phyloP scores from a whole-genome alignment of 495 filamentous ascomycete genomes.

The Lasiosphaeria ovina region DNA sequence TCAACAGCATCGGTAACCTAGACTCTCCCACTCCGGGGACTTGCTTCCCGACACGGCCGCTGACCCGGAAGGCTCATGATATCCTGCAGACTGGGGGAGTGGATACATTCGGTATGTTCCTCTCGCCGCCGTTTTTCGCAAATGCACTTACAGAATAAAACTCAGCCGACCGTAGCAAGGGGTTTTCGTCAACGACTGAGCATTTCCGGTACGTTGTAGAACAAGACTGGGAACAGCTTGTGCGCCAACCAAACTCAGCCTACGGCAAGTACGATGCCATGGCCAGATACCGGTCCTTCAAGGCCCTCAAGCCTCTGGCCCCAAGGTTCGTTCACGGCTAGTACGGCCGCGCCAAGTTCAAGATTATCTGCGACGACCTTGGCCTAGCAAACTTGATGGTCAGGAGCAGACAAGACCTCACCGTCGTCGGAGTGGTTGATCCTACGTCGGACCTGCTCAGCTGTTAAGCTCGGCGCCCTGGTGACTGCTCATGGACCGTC shows the following conservation, averaged over 20 bases:
- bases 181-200: too few species aligned
- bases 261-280: neutral
- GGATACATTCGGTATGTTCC: too few species aligned
- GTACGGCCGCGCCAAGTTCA: neutral
- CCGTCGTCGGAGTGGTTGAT: neutral
- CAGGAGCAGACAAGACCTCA: neutral
- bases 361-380: neutral
- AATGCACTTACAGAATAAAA: too few species aligned
- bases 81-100: too few species aligned
- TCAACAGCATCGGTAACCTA: neutral
- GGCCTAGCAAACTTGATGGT: neutral
- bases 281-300: neutral
- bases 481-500: neutral
- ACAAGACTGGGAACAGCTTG: neutral
- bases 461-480: neutral
- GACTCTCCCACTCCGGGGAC: too few species aligned
- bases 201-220: neutral
- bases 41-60: too few species aligned
- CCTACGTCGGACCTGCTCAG: neutral
- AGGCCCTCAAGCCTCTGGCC: neutral
- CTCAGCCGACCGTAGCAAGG: too few species aligned
- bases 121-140: too few species aligned
- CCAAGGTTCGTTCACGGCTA: neutral
- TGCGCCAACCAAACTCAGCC: neutral
- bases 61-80: too few species aligned